Conservation (phyloP, 2,329 filamentous ascomycete species). For the Blastomyces silverae region DNA sequence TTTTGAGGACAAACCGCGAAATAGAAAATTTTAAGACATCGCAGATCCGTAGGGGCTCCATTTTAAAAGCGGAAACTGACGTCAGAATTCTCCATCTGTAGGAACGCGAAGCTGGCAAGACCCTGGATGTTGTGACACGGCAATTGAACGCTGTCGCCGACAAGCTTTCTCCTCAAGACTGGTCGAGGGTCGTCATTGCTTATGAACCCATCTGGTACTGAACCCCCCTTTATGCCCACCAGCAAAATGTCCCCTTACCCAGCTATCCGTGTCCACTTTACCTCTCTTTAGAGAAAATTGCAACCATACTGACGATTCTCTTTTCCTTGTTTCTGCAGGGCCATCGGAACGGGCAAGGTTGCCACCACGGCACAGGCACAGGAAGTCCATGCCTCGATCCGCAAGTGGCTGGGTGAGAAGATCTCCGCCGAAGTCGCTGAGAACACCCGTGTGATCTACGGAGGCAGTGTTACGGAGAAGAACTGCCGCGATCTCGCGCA, state of each 20-base stretch:
- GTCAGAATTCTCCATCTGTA: slow-evolving; percentile 24
- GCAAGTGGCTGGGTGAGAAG: slow-evolving; percentile 70
- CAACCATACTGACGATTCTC: slow-evolving; percentile 13
- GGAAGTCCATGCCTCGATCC: slow-evolving; percentile 88
- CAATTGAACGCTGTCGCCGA: slow-evolving; percentile 80
- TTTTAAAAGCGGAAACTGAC: slow-evolving; percentile 9
- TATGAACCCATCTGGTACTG: slow-evolving; percentile 99
- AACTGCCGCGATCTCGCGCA: slow-evolving; percentile 91
- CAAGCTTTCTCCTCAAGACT: slow-evolving; percentile 61
- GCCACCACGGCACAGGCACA: slow-evolving; percentile 84
- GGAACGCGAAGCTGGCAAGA: slow-evolving; percentile 79
- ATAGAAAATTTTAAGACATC: neutral
- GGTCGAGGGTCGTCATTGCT: slow-evolving; percentile 90
- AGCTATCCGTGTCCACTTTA: neutral
- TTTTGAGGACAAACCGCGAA: neutral
- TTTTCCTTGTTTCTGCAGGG: slow-evolving; percentile 37
- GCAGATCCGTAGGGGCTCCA: neutral
- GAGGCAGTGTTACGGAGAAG: slow-evolving; percentile 95
- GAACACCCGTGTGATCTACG: slow-evolving; percentile 89
- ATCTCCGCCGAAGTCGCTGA: slow-evolving; percentile 73
- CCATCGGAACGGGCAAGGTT: slow-evolving; percentile 86
- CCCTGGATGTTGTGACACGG: slow-evolving; percentile 62
- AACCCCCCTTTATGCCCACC: slow-evolving; percentile 11
- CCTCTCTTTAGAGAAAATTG: too few species aligned
- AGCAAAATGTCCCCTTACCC: slow-evolving; percentile 5